Evolutionary conservation across 768 basidiomycete genomes (phyloP), one percentile per base, ranked within the genome.

Genomic region (Tulasnella sp.): DNA sequence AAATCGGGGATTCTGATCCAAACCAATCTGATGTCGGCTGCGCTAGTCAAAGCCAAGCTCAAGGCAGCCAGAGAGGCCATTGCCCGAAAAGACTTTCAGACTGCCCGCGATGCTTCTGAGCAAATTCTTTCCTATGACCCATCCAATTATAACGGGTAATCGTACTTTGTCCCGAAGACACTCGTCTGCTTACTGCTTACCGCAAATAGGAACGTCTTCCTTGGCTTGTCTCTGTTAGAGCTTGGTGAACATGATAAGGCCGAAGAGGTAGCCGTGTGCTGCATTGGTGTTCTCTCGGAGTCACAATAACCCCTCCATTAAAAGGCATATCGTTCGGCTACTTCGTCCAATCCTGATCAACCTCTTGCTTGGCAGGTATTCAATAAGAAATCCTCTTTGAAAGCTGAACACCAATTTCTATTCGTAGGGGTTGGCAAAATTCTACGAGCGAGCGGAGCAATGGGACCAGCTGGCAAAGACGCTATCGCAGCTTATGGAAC

Each of bases 131-230:
- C 80, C 32, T 79, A 24, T 56, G 91, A 95, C 51, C 73, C 81
- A 1, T 74, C 77, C 37, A 90, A 89, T 60, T 93, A 93, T 62
- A 79, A 83, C 60, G 91, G 86, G 89, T 92, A 63, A 60, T 82
- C 73, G n/a, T 5, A 4, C 20, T 22, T 22, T 44, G 7, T 37
- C 12, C 20, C 4, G 32, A 2, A 19, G 29, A 32, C 24, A 59
- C 40, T 29, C 20, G 55, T 19, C 45, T 13, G 15, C 27, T n/a
- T n/a, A n/a, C n/a, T n/a, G n/a, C n/a, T n/a, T n/a, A n/a, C n/a
- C n/a, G n/a, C n/a, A n/a, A n/a, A n/a, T 62, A 96, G 92, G 4
- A 76, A 83, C 62, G 83, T 95, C 20, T 95, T 91, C 62, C 72
- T 87, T 24, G 91, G 81, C 2, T 67, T 95, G 9, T 79, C 95